Conservation (phyloP, 192 early-diverging fungal species). For the Coemansia sp. region DNA sequence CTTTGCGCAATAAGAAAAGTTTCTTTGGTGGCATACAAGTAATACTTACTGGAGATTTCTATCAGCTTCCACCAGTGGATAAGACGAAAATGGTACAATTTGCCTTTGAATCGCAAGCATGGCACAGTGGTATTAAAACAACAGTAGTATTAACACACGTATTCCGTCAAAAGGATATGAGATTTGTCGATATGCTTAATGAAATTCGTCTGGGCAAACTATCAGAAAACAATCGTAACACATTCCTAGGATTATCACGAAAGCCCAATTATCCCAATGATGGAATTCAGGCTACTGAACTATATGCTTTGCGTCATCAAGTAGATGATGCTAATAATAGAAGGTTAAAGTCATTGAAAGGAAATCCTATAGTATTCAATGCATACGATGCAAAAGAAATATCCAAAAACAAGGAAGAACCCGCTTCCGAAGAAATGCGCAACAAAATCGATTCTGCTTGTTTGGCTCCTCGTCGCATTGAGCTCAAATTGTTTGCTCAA, state of each 20-base stretch:
- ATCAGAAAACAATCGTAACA: slow-evolving; percentile 54
- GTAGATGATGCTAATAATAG: slow-evolving; percentile 71
- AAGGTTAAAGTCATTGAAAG: slow-evolving; percentile 58
- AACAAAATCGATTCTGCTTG: slow-evolving; percentile 31
- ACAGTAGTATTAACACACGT: slow-evolving; percentile 74
- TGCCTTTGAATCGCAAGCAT: slow-evolving; percentile 65
- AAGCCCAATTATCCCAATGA: slow-evolving; percentile 58
- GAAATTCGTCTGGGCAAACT: slow-evolving; percentile 77
- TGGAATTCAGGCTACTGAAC: slow-evolving; percentile 66
- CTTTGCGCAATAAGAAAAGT: slow-evolving; percentile 31
- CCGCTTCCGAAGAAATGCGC: slow-evolving; percentile 18
- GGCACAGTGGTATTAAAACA: slow-evolving; percentile 54
- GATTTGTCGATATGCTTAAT: slow-evolving; percentile 79
- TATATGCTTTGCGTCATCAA: slow-evolving; percentile 72
- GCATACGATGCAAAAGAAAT: slow-evolving; percentile 49
- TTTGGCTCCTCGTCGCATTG: slow-evolving; percentile 57
- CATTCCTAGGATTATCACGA: slow-evolving; percentile 57
- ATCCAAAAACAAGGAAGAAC: slow-evolving; percentile 1
- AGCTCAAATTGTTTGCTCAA: slow-evolving; percentile 74
- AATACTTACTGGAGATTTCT: slow-evolving; percentile 77
- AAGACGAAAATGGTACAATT: slow-evolving; percentile 52
- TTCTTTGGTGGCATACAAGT: slow-evolving; percentile 82
- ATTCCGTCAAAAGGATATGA: slow-evolving; percentile 82
- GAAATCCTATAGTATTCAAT: slow-evolving; percentile 49
- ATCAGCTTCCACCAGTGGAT: slow-evolving; percentile 75